These are phyloP conservation scores for Phytophthora quininea DNA, from an alignment of 352 stramenopile genomes.

Conservation along the genomic window DNA sequence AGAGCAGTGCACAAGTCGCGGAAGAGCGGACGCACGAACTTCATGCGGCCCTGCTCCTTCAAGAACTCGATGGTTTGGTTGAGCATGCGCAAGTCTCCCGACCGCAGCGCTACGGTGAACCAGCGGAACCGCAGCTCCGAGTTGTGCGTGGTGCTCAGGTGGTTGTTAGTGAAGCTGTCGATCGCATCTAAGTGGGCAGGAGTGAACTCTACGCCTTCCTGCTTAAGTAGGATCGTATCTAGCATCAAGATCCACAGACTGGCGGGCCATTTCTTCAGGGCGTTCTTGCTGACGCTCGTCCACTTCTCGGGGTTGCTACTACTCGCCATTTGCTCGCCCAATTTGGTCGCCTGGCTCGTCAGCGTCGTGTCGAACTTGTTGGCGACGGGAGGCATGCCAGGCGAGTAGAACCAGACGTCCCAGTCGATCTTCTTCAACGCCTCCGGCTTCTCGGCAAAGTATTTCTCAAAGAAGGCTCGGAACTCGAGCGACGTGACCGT, in stretches of 20 bases:
- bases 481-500: constrained; percentile 88
- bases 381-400: constrained; percentile 88
- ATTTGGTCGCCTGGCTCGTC: constrained; percentile 42
- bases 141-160: constrained; percentile 58
- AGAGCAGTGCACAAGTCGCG: constrained; percentile 47
- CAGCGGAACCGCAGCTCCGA: constrained; percentile 70
- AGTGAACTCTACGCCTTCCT: constrained; percentile 25
- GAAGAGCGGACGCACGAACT: constrained; percentile 71
- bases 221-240: constrained; percentile 53
- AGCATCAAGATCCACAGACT: constrained; percentile 59
- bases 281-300: constrained; percentile 28
- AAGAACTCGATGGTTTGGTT: constrained; percentile 44
- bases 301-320: constrained; percentile 37
- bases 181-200: constrained; percentile 51
- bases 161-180: constrained; percentile 46
- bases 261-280: constrained; percentile 46
- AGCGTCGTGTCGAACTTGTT: constrained; percentile 91
- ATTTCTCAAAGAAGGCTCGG: constrained; percentile 65
- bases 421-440: constrained; percentile 89
- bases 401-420: constrained; percentile 91
- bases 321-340: constrained; percentile 49
- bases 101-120: constrained; percentile 60
- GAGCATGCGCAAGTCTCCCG: constrained; percentile 45
- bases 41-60: constrained; percentile 72
- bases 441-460: constrained; percentile 67